Evolutionary conservation across 805 yeast genomes (phyloP).

Genomic region (Kodamaea hsintzibuensis): DNA sequence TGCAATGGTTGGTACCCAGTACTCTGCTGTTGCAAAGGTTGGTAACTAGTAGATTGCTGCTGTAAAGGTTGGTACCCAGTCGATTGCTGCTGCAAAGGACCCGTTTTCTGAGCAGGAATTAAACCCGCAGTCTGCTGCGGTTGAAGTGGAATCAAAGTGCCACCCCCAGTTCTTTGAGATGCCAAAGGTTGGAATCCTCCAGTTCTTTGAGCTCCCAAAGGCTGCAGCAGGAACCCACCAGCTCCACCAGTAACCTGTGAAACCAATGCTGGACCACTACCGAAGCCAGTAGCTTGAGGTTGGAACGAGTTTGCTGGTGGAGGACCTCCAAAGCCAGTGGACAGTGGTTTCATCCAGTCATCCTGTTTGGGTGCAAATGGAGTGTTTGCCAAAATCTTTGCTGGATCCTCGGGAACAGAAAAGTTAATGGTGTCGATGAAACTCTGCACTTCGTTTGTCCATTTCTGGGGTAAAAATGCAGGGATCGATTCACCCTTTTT

Average conservation of each 20-base stretch:
- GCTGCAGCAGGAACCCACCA: constrained; percentile 43
- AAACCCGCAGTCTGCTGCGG: constrained; percentile 74
- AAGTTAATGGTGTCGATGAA: constrained; percentile 88
- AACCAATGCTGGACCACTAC: constrained; percentile 4
- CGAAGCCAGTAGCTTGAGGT: constrained; percentile 40
- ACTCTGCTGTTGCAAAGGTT: constrained; percentile 37
- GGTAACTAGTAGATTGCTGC: constrained; percentile 28
- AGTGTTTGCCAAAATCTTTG: constrained; percentile 42
- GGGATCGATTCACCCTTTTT: constrained; percentile 82
- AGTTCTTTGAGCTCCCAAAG: constrained; percentile 13
- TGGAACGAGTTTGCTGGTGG: constrained; percentile 31
- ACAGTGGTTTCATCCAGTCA: constrained; percentile 35
- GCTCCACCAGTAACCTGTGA: constrained; percentile 14
- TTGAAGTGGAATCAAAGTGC: constrained; percentile 47
- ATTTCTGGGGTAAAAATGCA: constrained; percentile 62
- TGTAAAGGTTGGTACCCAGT: constrained; percentile 20
- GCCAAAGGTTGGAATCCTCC: constrained; percentile 22
- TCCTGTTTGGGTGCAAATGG: constrained; percentile 36
- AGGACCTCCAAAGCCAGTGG: constrained; percentile 26
- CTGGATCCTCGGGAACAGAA: constrained; percentile 62
- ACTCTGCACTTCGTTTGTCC: constrained; percentile 81
- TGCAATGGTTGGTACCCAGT: constrained; percentile 33
- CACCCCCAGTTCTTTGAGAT: constrained; percentile 49
- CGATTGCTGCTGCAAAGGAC: constrained; percentile 28
- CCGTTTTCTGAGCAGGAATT: constrained; percentile 48